Base-by-base conservation (phyloP, 768 basidiomycete species). In the Russula earlei region DNA sequence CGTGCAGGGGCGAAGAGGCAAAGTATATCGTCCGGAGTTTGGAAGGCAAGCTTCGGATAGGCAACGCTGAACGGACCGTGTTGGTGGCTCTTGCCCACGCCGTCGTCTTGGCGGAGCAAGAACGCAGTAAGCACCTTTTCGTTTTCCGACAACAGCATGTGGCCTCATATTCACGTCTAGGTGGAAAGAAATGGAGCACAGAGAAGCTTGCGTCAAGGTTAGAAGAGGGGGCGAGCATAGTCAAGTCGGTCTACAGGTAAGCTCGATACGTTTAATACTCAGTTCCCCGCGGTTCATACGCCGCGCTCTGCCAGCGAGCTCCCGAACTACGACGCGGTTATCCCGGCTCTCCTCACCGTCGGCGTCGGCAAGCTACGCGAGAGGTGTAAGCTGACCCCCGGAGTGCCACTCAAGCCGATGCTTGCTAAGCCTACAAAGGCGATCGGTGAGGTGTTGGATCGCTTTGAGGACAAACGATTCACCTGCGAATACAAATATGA, bases 401-500 rank as follows among this genome's bases (percentile, higher is more conserved):
- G 95, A 58, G 85, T 98, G 34, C 96, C 96, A 1, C 75, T 99
- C 34, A 99, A 99, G 65, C 96, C 96, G 14, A 99, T 99, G 96
- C 76, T 99, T 49, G 96, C 96, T 15, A 99, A 98, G 70, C 96
- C 96, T 9, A 98, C 95, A 0, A 99, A 99, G 70, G 96, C 96
- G 3, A 98, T 99, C 62, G 85, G 91, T 14, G 95, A 98, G 71
- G 95, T 99, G 19, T 78, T 99, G 20, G 95, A 99, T 71, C 77
- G 93, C 55, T 99, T 98, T 66, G 96, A 99, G 70, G 84, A 83
- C 66, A 94, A 93, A 70, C 80, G 78, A 52, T 98, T 99, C 67
- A 97, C 96, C 9, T 98, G 94, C 71, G 96, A 99, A 73, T 99
- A 99, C 72, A 99, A 99, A 70, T 99, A 99, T 63, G 96, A 99